Percentiles rank a stretch among this genome's conserved stretches.
Conservation (phyloP, 257 asterid genomes). For the Leptodermis oblonga region DNA sequence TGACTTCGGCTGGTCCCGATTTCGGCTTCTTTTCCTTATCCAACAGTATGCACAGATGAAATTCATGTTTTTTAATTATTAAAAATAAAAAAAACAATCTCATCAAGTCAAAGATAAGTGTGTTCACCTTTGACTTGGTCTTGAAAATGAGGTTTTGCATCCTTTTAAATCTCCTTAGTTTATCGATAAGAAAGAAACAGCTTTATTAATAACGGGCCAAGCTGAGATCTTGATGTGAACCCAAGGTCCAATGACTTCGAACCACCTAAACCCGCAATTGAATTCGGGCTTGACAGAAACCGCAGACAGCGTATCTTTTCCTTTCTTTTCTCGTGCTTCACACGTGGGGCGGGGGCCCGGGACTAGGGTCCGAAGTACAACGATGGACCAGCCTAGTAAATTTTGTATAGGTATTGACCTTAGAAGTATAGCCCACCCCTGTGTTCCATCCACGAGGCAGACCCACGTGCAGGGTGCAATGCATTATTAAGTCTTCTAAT, state of each 20-base stretch:
- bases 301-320: neutral
- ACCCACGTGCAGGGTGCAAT: constrained; percentile 17
- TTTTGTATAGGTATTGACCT: constrained; percentile 13
- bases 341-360: constrained; percentile 22
- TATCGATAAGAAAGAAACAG: neutral
- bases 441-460: constrained; percentile 6
- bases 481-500: neutral
- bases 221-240: neutral
- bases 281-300: constrained; percentile 11
- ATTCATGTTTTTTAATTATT: too few relatives aligned
- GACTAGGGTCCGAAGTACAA: constrained; percentile 8
- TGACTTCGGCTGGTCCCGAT: too few relatives aligned
- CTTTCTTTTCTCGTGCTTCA: constrained; percentile 12
- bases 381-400: constrained; percentile 7
- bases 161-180: neutral
- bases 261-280: neutral
- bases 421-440: neutral
- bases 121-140: neutral
- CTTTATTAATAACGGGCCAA: constrained; percentile 4
- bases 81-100: neutral
- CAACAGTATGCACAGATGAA: too few relatives aligned
- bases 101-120: neutral
- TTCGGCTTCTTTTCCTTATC: too few relatives aligned
- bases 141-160: constrained; percentile 7
- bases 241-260: neutral